A percentile compares a stretch with the other conserved stretches of the same genome.
These are phyloP conservation scores for Geum urbanum DNA, from an alignment of 306 rosid species.

Conservation along the genomic window DNA sequence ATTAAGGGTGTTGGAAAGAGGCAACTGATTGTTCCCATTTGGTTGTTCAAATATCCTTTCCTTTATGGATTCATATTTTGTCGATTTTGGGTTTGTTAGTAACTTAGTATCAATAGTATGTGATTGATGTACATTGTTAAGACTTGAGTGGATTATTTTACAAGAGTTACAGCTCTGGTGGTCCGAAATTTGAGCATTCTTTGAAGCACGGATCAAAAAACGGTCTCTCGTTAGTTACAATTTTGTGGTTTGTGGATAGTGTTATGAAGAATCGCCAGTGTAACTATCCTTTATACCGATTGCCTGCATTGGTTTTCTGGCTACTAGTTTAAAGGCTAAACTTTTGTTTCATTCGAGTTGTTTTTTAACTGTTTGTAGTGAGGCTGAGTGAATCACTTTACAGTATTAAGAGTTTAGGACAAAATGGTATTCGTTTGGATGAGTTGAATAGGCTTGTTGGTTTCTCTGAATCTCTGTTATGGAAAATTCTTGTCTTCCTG, in stretches of 20 bases:
- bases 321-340: too few species aligned
- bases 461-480: slow-evolving; percentile 22
- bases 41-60: too few species aligned
- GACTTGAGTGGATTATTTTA: slow-evolving; percentile 50
- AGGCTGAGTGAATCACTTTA: slow-evolving; percentile 77
- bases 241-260: slow-evolving; percentile 96
- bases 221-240: slow-evolving; percentile 70
- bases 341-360: slow-evolving; percentile 1
- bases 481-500: slow-evolving; percentile 70
- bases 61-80: too few species aligned
- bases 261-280: slow-evolving; percentile 38
- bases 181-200: slow-evolving; percentile 89
- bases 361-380: slow-evolving; percentile 42
- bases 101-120: too few species aligned
- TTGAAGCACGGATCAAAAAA: slow-evolving; percentile 73
- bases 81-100: too few species aligned
- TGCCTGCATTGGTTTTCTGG: too few species aligned
- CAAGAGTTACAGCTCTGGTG: slow-evolving; percentile 63
- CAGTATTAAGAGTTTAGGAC: slow-evolving; percentile 57
- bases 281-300: too few species aligned
- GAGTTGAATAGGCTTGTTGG: slow-evolving; percentile 54
- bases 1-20: too few species aligned
- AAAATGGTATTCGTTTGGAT: slow-evolving; percentile 21
- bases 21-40: too few species aligned
- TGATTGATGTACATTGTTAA: not conserved